Evolutionary conservation across 345 rosid genomes (phyloP).

Genomic region (Citrus sinensis): DVS_A1.0 CM039163.1:25223501-25224000

Average conservation of each 20-base stretch:
- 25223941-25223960: too few species aligned
- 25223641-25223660: background rate
- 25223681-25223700: background rate
- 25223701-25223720: background rate
- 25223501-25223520: too few species aligned
- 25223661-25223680: background rate
- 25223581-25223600: background rate
- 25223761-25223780: too few species aligned
- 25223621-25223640: background rate
- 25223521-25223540: background rate
- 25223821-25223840: background rate
- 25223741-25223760: background rate
- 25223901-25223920: too few species aligned
- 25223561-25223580: background rate
- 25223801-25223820: background rate
- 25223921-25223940: too few species aligned
- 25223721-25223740: too few species aligned
- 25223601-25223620: background rate
- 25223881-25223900: too few species aligned
- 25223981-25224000: too few species aligned
- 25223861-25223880: too few species aligned
- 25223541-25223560: background rate
- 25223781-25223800: too few species aligned
- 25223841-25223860: too few species aligned
- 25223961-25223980: too few species aligned